These are phyloP conservation scores for Penicillium psychrosexuale DNA, from an alignment of 2,329 filamentous ascomycete genomes.

Conservation along the genomic window DNA sequence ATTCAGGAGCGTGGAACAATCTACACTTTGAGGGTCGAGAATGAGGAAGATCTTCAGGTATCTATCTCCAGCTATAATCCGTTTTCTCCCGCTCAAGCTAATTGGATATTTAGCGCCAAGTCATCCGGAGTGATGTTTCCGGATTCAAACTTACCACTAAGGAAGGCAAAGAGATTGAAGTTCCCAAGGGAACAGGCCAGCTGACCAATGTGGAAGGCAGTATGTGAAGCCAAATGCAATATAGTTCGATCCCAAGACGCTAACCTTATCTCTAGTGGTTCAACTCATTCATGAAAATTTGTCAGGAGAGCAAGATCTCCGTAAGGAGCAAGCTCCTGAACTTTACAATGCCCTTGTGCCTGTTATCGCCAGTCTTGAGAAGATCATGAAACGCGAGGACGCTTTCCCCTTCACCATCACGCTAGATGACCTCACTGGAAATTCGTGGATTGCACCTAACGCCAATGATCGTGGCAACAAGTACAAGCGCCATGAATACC, in stretches of 20 bases:
- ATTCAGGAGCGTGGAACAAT: slow-evolving; percentile 85
- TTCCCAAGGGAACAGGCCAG: slow-evolving; percentile 85
- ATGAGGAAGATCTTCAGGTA: slow-evolving; percentile 61
- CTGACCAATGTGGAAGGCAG: slow-evolving; percentile 86
- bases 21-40: slow-evolving; percentile 77
- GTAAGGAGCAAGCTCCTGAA: slow-evolving; percentile 75
- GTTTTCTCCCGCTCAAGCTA: neutral
- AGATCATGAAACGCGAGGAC: slow-evolving; percentile 72
- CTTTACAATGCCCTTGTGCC: slow-evolving; percentile 73
- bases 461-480: slow-evolving; percentile 74
- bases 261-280: slow-evolving; percentile 52
- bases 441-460: slow-evolving; percentile 93
- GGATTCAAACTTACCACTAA: slow-evolving; percentile 78
- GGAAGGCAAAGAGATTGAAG: slow-evolving; percentile 72
- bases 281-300: slow-evolving; percentile 75
- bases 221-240: neutral
- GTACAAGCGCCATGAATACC: slow-evolving; percentile 81
- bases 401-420: slow-evolving; percentile 84
- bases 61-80: neutral
- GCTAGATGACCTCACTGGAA: slow-evolving; percentile 87
- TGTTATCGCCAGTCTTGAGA: slow-evolving; percentile 68
- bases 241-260: neutral
- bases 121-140: slow-evolving; percentile 89
- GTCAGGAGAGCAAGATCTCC: slow-evolving; percentile 73
- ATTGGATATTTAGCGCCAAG: slow-evolving; percentile 53